Base-by-base conservation (phyloP, 208 protist genomes). In the Crithidia brevicula region DNA sequence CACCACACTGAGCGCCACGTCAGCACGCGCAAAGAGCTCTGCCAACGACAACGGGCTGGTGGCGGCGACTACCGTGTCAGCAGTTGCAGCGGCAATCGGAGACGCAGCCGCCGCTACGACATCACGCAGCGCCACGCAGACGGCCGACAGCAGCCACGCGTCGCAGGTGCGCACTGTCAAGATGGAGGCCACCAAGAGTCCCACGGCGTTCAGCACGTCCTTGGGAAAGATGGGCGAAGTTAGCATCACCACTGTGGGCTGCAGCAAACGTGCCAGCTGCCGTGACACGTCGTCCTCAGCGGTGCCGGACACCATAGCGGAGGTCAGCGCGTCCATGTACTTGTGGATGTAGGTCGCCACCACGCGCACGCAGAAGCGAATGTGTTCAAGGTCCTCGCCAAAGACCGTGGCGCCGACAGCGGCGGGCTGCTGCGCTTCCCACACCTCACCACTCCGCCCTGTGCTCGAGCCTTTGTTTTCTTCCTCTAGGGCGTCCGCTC, bases 161-260 rank as follows among this genome's bases (percentile, higher is more conserved):
- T 83, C 61, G 54, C 85, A 92, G 27, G 68, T 76, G 53, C 82
- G 69, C 22, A 94, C 72, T 1, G 92, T 95, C 28, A 94, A 51
- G 4, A 91, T 52, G 15, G 89, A 93, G 2, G 88, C 85, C 15
- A 94, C 77, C 11, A 97, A 77, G 13, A 97, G 57, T 1, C 89
- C 92, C 16, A 86, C 77, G 18, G 89, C 92, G 64, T 97, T 95
- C 28, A 97, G 77, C 42, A 97, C 82, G 66, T 97, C 92, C 64
- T 95, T 97, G 20, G 92, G 92, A 63, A 97, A 91, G 0, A 74
- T 67, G 15, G 53, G 30, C 1, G 84, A 92, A 28, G 68, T 70
- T 1, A 95, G 78, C 92, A 97, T 94, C 8, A 77, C 49, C 11
- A 90, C 46, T 7, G 82, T 67, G 27, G 85, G 74, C 28, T 78